These are phyloP conservation scores for Pseudovirgaria hyperparasitica DNA, from an alignment of 2,329 filamentous ascomycete species.

Conservation along the genomic window DNA sequence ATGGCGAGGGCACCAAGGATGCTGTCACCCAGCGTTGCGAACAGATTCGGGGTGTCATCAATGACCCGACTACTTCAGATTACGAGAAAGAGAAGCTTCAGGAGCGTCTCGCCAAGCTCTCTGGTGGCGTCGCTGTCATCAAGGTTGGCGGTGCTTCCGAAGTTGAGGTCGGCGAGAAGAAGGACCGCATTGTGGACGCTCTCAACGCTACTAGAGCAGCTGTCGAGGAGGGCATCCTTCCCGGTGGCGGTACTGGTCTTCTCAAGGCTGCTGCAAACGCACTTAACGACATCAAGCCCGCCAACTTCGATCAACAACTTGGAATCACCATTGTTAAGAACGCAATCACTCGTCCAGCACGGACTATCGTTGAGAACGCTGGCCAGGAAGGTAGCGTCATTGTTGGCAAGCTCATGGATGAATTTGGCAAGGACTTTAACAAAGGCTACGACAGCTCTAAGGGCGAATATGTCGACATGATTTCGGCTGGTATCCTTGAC, in stretches of 20 bases:
- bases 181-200: constrained; percentile 97
- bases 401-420: constrained; percentile 94
- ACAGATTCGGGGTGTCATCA: constrained; percentile 96
- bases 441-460: constrained; percentile 93
- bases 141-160: constrained; percentile 96
- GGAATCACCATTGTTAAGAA: constrained; percentile 96
- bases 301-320: constrained; percentile 98
- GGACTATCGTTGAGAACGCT: constrained; percentile 95
- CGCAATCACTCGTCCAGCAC: constrained; percentile 89
- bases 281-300: constrained; percentile 66
- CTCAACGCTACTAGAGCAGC: constrained; percentile 95
- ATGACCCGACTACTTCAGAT: constrained; percentile 85
- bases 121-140: constrained; percentile 97
- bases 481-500: constrained; percentile 89
- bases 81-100: constrained; percentile 99
- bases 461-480: constrained; percentile 99
- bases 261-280: constrained; percentile 94
- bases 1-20: constrained; percentile 94
- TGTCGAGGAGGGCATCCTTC: constrained; percentile 97
- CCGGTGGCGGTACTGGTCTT: constrained; percentile 93
- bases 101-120: constrained; percentile 98
- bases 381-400: constrained; percentile 91
- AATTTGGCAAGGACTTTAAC: constrained; percentile 89
- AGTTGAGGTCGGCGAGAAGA: constrained; percentile 99
- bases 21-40: constrained; percentile 88